Base-by-base conservation (phyloP, 306 rosid species). In the Rosa chinensis region DNA sequence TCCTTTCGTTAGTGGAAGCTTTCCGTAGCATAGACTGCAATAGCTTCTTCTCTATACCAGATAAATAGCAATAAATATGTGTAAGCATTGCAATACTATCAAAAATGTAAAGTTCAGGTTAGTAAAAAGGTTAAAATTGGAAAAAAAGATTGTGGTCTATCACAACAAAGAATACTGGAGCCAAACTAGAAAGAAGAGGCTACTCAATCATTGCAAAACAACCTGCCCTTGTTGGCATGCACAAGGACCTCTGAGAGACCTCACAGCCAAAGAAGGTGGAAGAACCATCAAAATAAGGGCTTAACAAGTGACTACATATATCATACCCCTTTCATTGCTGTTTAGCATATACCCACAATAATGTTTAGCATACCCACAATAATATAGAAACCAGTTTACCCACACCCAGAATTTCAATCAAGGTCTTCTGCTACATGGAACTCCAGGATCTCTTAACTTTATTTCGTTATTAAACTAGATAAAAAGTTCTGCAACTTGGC, bases 21-120 rank as follows among this genome's bases (percentile, higher is more conserved):
- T 96, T 96, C 76, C 94, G 87, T 83, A 93, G 47, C 90, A 93
- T 93, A 77, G 94, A 88, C 64, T 82, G 94, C 91, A 96, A 74
- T 80, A 91, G 70, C 90, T 96, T 93, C 87, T 93, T 96, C 89
- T 96, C 99, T 91, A 87, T 78, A 76, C 81, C 80, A 78, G 68
- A 78, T 50, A 59, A 70, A 86, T 53, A 73, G 49, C 23, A 79
- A 81, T 32, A 47, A 77, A 82, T 42, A 40, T 62, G 59, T 42
- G 62, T 20, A 66, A 39, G 63, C 52, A 16, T 62, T 80, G 45
- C 64, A 45, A 70, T 9, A 49, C 45, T n/a, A 79, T 45, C 21
- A 68, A 28, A 10, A 53, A 39, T 7, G 8, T 1, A 39, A 40
- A 37, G 16, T 66, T 64, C 37, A 59, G 56, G 18, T 59, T 45